Conservation (phyloP, 1,139 yeast genomes). For the Yamadazyma epiphylla region DNA sequence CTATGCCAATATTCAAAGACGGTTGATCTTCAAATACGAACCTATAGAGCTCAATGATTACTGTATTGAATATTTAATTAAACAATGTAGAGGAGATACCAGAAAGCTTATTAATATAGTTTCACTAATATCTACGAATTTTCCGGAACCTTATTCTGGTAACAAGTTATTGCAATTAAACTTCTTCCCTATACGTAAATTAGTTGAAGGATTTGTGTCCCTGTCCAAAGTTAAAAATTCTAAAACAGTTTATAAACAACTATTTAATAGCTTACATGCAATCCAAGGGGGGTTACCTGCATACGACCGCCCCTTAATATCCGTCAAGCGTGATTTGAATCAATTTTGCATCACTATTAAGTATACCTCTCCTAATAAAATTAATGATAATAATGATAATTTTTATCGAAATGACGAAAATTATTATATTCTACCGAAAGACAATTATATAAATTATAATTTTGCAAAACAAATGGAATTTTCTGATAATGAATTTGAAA, state of each 20-base stretch:
- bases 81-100: conserved; percentile 24
- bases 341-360: not conserved
- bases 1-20: conserved; percentile 26
- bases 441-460: conserved; percentile 5
- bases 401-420: conserved; percentile 6
- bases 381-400: conserved; percentile 10
- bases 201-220: no score
- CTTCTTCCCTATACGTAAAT: not conserved
- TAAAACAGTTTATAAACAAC: no score
- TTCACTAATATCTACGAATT: not conserved
- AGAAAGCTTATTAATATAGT: conserved; percentile 23
- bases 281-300: no score
- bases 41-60: conserved; percentile 4
- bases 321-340: not conserved
- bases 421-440: conserved; percentile 3
- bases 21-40: conserved; percentile 6
- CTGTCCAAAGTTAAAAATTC: not conserved
- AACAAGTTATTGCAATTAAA: no score
- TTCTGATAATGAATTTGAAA: conserved; percentile 32
- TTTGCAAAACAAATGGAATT: conserved; percentile 23
- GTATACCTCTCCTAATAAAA: not conserved
- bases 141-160: not conserved
- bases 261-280: not conserved
- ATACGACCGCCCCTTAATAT: no score
- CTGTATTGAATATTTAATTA: conserved; percentile 3